Evolutionary conservation across 768 basidiomycete genomes (phyloP), one percentile per base, ranked within the genome.

Genomic region (Ephemerocybe angulata): DNA sequence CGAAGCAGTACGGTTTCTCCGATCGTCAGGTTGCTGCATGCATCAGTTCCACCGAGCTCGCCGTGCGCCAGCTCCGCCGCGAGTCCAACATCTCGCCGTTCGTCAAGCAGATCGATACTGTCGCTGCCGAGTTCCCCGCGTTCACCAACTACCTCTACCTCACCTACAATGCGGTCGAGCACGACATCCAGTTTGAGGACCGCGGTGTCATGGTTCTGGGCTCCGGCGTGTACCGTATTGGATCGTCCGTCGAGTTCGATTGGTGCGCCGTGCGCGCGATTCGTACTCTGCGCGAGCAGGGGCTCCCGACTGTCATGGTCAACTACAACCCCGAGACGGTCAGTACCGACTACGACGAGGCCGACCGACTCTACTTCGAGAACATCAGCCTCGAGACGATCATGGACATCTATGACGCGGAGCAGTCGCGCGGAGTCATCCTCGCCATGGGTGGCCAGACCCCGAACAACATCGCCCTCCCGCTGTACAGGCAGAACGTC

Each of bases 241-340:
- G 97, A 17, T 98, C 96, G 2, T 98, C 95, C 3, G 96, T 99
- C 70, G 96, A 99, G 74, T 98, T 99, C 73, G 96, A 98, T 69
- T 99, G 96, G 96, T 98, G 96, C 70, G 97, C 96, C 15, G 96
- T 99, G 51, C 88, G 95, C 47, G 93, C 95, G 29, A 98, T 98
- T 67, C 79, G 96, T 62, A 98, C 97, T 0, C 79, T 99, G 27
- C 92, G 95, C 60, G 90, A 96, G n/a, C 87, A 90, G 64, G 94
- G 95, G 17, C 74, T 93, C 47, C 92, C 91, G 58, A 98, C 96
- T 3, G 85, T 98, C 70, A 99, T 98, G 96, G 90, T 98, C 76
- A 98, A 99, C 76, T 98, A 98, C 74, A 98, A 99, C 71, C 97
- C 96, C 13, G 96, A 98, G 76, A 99, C 97, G 1, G 97, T 99